phyloP scores from a whole-genome alignment of 139 green algal species.

The Micractinium conductrix region DNA sequence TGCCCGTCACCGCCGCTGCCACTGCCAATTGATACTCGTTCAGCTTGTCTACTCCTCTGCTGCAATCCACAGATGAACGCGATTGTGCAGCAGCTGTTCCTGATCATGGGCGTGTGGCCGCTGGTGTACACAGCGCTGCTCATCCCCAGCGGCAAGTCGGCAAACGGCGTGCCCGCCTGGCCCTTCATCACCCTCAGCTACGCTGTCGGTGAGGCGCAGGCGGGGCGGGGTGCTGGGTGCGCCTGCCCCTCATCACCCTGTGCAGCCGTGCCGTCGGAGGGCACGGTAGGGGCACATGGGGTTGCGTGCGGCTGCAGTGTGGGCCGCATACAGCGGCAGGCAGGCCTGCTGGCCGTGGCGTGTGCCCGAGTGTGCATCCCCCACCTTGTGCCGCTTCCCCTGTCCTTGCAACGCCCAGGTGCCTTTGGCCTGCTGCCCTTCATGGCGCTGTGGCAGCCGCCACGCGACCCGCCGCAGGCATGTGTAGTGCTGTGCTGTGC shows the following conservation, averaged over 20 bases:
- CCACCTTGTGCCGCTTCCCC: no score
- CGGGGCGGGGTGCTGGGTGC: not conserved
- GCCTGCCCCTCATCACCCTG: not conserved
- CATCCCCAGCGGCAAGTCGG: conserved; percentile 70
- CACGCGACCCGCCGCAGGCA: conserved; percentile 5
- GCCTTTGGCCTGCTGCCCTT: conserved; percentile 87
- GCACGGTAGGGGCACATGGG: no score
- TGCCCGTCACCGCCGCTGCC: no score
- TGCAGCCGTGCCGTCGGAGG: no score
- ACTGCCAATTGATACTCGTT: no score
- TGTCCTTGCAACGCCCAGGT: conserved; percentile 38
- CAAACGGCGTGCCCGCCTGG: conserved; percentile 86
- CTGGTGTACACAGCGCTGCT: conserved; percentile 75
- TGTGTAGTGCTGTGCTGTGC: not conserved
- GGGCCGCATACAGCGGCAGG: not conserved
- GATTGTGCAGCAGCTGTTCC: conserved; percentile 76
- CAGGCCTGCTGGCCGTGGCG: not conserved
- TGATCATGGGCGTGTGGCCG: conserved; percentile 85
- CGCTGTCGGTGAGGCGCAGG: conserved; percentile 42
- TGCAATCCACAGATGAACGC: conserved; percentile 66
- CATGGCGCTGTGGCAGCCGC: conserved; percentile 71
- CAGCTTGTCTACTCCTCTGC: no score
- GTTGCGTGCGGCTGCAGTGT: no score
- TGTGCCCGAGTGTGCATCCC: no score
- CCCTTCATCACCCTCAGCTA: conserved; percentile 83